Conservation (phyloP, 176 grass and related monocot species). For the Carex cristatella region DNA sequence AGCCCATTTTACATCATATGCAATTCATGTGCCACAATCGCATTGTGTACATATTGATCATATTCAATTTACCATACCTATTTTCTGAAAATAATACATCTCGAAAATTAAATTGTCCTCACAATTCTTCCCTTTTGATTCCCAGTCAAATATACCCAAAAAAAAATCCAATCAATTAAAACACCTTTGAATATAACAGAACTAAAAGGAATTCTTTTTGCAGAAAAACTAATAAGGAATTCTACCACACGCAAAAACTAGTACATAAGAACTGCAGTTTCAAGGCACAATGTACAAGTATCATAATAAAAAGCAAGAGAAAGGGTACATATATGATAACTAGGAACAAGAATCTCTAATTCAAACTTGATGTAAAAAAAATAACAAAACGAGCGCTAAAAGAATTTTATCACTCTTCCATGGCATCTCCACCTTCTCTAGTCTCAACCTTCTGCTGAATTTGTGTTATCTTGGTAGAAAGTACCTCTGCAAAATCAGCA, state of each 20-base stretch:
- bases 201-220: background rate
- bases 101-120: no score
- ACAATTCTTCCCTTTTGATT: no score
- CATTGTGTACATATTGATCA: no score
- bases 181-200: background rate
- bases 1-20: no score
- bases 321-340: conserved; percentile 11
- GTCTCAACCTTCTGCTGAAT: conserved; percentile 45
- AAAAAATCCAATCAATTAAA: no score
- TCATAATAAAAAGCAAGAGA: background rate
- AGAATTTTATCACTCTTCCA: conserved; percentile 66
- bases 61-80: no score
- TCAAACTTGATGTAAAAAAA: conserved; percentile 5
- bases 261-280: background rate
- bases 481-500: conserved; percentile 54
- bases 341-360: conserved; percentile 16
- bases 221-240: background rate
- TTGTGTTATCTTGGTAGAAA: conserved; percentile 65
- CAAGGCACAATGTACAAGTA: background rate
- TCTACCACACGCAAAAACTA: background rate
- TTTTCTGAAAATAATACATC: no score
- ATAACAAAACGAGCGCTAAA: background rate
- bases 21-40: no score
- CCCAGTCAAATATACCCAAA: no score
- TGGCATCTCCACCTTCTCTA: conserved; percentile 49